phyloP scores from a whole-genome alignment of 352 stramenopile genomes.

The Globisporangium solare region DNA sequence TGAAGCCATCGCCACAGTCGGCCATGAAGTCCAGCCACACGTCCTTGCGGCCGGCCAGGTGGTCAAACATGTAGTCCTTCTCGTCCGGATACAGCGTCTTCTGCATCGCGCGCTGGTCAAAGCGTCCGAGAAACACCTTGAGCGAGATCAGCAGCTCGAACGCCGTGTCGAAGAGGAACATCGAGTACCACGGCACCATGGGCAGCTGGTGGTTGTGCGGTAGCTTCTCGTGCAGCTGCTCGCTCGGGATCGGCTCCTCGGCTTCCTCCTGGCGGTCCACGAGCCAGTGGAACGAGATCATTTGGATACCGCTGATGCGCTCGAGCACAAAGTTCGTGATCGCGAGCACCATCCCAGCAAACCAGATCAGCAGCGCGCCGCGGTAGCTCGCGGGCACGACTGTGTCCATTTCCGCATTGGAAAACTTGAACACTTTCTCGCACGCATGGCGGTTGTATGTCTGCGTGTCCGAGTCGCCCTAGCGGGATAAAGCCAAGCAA shows the following conservation, averaged over 20 bases:
- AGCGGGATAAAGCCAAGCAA: neutral
- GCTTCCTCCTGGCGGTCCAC: slow-evolving; percentile 37
- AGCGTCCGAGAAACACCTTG: slow-evolving; percentile 90
- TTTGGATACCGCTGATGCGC: slow-evolving; percentile 68
- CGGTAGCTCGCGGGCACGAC: slow-evolving; percentile 76
- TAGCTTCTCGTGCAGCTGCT: slow-evolving; percentile 54
- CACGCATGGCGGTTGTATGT: slow-evolving; percentile 81
- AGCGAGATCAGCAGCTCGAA: slow-evolving; percentile 92
- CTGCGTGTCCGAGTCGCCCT: slow-evolving; percentile 4
- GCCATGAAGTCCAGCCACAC: slow-evolving; percentile 95
- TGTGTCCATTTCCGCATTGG: slow-evolving; percentile 41
- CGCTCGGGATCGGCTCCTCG: slow-evolving; percentile 34
- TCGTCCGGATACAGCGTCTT: slow-evolving; percentile 70
- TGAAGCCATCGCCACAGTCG: slow-evolving; percentile 92
- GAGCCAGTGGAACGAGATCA: slow-evolving; percentile 81
- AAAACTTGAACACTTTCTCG: slow-evolving; percentile 72
- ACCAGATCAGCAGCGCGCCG: slow-evolving; percentile 80
- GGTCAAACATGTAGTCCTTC: slow-evolving; percentile 79
- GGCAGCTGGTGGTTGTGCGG: slow-evolving; percentile 69
- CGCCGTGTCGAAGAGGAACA: slow-evolving; percentile 88
- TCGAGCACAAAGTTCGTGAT: slow-evolving; percentile 86
- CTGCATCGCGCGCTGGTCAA: slow-evolving; percentile 90
- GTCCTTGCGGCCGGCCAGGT: slow-evolving; percentile 68
- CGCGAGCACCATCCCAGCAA: slow-evolving; percentile 69
- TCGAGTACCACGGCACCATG: slow-evolving; percentile 95